phyloP scores from a whole-genome alignment of 768 basidiomycete genomes.

The Kwoniella botswanensis region DNA sequence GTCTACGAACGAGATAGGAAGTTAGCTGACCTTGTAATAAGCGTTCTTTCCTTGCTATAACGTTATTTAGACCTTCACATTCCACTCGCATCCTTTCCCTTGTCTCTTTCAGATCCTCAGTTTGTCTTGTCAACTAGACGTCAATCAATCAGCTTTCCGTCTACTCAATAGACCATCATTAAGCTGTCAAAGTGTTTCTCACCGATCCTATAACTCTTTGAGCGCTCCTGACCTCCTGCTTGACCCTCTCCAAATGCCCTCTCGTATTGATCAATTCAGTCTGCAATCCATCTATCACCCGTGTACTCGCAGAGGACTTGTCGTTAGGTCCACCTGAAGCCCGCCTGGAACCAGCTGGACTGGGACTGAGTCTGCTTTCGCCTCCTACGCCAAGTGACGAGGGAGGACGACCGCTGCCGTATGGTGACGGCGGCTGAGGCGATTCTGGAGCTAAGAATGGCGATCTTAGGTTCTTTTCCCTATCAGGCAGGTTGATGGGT shows the following conservation, averaged over 20 bases:
- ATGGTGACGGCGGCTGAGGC: conserved; percentile 29
- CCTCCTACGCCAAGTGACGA: not conserved
- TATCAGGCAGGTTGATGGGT: conserved; percentile 1
- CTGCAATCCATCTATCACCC: conserved; percentile 51
- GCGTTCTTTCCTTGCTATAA: conserved; percentile 53
- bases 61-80: conserved; percentile 52
- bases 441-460: conserved; percentile 42
- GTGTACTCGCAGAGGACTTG: conserved; percentile 40
- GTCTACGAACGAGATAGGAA: not conserved
- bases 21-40: conserved; percentile 46
- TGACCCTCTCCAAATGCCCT: conserved; percentile 45
- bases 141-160: not conserved
- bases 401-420: not conserved
- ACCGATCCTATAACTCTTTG: conserved; percentile 44
- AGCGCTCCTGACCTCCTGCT: conserved; percentile 42
- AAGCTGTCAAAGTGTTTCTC: not conserved
- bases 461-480: conserved; percentile 30
- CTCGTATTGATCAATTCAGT: conserved; percentile 43
- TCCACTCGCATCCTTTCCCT: conserved; percentile 52
- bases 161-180: not conserved
- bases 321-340: conserved; percentile 24
- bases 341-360: conserved; percentile 12
- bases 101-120: conserved; percentile 57
- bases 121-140: conserved; percentile 49
- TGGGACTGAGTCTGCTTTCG: conserved; percentile 30